Conservation (phyloP, 768 basidiomycete genomes). For the Amanita rimosa region DNA sequence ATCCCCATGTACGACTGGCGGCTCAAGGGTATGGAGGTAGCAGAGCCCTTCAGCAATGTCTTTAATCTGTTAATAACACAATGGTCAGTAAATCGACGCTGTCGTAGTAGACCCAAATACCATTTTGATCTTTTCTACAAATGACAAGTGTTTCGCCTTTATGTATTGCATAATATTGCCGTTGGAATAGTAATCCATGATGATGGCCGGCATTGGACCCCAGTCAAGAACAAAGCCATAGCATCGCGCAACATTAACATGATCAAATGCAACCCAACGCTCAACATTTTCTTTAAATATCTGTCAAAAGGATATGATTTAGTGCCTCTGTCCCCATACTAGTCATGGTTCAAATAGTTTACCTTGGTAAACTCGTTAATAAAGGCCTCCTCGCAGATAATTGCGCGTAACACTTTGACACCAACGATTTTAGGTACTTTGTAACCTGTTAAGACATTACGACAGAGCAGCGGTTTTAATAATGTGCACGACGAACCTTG, state of each 20-base stretch:
- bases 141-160: not conserved
- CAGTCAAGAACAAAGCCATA: not conserved
- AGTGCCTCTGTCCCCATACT: no score
- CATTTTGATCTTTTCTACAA: not conserved
- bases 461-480: no score
- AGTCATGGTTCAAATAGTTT: no score
- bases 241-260: not conserved
- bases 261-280: not conserved
- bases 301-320: not conserved
- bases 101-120: no score
- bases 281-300: not conserved
- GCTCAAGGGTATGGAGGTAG: not conserved
- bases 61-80: not conserved
- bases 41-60: not conserved
- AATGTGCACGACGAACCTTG: no score
- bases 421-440: no score
- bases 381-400: no score
- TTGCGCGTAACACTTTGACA: no score
- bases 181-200: not conserved
- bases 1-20: not conserved
- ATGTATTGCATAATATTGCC: not conserved
- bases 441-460: no score
- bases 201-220: not conserved
- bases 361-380: no score
- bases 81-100: no score